Evolutionary conservation across 2,329 filamentous ascomycete species (phyloP), one percentile per base, ranked within the genome.

Genomic region (Penicillium occitanis): DNA sequence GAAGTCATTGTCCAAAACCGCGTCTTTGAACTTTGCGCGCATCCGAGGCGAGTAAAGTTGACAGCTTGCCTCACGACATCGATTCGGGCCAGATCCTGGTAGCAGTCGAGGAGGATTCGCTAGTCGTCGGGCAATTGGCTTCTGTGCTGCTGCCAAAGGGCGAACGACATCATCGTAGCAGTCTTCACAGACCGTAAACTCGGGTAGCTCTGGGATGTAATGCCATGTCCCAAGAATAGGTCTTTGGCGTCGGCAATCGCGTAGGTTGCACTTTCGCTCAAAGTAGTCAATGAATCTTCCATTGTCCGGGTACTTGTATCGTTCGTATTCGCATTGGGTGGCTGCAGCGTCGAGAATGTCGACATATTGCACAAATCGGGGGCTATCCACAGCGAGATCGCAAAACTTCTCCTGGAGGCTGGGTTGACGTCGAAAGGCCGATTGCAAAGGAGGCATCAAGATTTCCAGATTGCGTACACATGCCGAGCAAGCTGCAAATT

Each of bases 181-280:
- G 76, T 94, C 91, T 69, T 91, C 88, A 77, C 93, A 98, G 3
- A 96, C 89, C 0, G 90, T 92, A 72, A 97, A 87, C 58, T 93
- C 86, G 0, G 90, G 91, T 0, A 96, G 80, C 14, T 86, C 83
- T 0, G 90, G 87, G 76, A 96, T 92, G 64, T 86, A 88, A 76
- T 96, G 89, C 93, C 93, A 97, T 13, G 83, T 85, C 64, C 87
- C 84, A n/a, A 82, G 76, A 2, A 90, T 78, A 4, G 87, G 82
- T n/a, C 83, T 85, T 73, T 91, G 87, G 40, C 87, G 84, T 22
- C 82, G 81, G 73, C 92, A 96, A 73, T 92, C 87, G 2, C 85
- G 82, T 33, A 87, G 77, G 4, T 80, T 77, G 22, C 83, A 83
- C 66, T 90, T 81, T 40, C 86, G 85, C 57, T 85, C 82, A 5